Evolutionary conservation across 1,284 basidiomycete genomes (phyloP), one percentile per base, ranked within the genome.

Genomic region (Kwoniella shivajii): DNA sequence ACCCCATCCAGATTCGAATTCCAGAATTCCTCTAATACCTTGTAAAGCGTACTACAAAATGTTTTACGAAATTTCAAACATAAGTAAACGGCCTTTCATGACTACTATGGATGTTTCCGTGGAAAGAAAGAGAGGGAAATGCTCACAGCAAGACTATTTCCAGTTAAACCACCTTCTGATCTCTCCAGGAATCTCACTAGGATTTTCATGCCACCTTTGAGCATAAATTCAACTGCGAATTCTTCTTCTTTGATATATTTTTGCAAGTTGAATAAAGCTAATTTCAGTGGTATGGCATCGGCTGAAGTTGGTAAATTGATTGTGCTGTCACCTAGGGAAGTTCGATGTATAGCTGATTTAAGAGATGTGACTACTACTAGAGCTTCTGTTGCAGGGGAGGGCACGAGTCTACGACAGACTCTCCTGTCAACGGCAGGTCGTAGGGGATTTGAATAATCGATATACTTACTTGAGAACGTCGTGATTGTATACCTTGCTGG

Each of bases 241-340:
- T 88, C 86, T 60, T 89, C 87, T 80, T 97, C 95, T 84, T 93
- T 74, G 67, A 95, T 90, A 68, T 86, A 88, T 70, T 88, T 91
- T 69, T 92, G 88, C 48, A 97, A 80, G 6, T 88, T 88, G 83
- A 88, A 67, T 78, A 82, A 42, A 72, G 74, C 51, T 65, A 79
- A 59, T 61, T 77, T 66, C 68, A 81, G 57, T 0, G 75, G 76
- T 3, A 76, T 74, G 1, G 80, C 54, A 44, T 68, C 63, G 2
- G 52, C 26, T n/a, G 56, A 33, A 16, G 41, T 46, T 13, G 55
- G 54, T 22, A 56, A 37, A 38, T 49, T 56, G 50, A 59, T 41
- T 6, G 54, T 56, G 29, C 59, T 56, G 27, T 61, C 61, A 33
- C 44, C 50, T 13, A 52, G 51, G 16, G 51, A 46, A 22, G 48